These are phyloP conservation scores for Ceratocystis lukuohia DNA, from an alignment of 2,329 filamentous ascomycete species.

Conservation along the genomic window DNA sequence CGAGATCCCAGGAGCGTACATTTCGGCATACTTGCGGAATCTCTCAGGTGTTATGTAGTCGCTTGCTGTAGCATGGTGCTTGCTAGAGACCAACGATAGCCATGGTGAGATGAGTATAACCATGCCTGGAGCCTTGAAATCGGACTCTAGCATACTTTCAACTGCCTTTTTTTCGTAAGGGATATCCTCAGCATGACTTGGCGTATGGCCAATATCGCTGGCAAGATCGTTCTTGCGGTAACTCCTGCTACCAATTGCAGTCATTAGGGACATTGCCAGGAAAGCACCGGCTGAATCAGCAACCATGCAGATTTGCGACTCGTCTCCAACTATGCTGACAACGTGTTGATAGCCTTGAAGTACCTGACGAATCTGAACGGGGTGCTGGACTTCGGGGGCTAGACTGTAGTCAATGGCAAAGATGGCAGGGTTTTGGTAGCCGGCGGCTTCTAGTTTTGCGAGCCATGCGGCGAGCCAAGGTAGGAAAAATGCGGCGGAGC, in stretches of 20 bases:
- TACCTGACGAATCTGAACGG: slow-evolving; percentile 58
- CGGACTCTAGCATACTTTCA: slow-evolving; percentile 4
- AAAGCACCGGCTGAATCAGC: slow-evolving; percentile 73
- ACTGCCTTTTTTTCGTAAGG: slow-evolving; percentile 8
- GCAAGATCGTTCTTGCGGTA: slow-evolving; percentile 12
- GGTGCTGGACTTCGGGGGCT: slow-evolving; percentile 53
- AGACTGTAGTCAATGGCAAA: slow-evolving; percentile 72
- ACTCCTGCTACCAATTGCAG: slow-evolving; percentile 11
- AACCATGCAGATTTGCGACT: slow-evolving; percentile 53
- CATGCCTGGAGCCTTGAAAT: slow-evolving; percentile 30
- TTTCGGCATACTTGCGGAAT: slow-evolving; percentile 54
- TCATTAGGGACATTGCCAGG: slow-evolving; percentile 55
- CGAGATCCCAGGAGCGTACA: slow-evolving; percentile 38
- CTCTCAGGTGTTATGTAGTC: slow-evolving; percentile 60
- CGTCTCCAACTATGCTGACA: slow-evolving; percentile 42
- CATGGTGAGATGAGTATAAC: slow-evolving; percentile 70
- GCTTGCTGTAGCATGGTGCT: slow-evolving; percentile 54
- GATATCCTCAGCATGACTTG: not conserved
- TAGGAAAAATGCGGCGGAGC: slow-evolving; percentile 69
- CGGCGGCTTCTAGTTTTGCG: slow-evolving; percentile 46
- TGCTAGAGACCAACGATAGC: slow-evolving; percentile 56
- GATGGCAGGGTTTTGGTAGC: slow-evolving; percentile 62
- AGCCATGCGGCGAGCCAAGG: slow-evolving; percentile 69
- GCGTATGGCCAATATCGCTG: not conserved
- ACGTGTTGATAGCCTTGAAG: slow-evolving; percentile 59